Base-by-base conservation (phyloP, 1,139 yeast genomes). In the Hemisphaericaspora subhashii region DNA sequence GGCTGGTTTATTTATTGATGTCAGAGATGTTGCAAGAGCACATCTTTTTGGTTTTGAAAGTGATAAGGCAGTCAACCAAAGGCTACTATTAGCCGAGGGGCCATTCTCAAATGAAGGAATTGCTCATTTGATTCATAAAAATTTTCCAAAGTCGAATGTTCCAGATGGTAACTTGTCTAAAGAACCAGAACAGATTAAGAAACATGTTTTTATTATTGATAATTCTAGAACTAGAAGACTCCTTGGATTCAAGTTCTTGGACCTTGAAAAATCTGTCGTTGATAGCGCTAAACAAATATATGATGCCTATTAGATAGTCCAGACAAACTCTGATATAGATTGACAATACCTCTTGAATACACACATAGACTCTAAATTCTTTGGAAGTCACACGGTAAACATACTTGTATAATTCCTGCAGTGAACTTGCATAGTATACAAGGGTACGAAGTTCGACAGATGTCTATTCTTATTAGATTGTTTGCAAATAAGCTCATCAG, bases 281-380 rank as follows among this genome's bases (percentile, higher is more conserved):
- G 81, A 74, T 40, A 55, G 74, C 5, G 68, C 67, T 13, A 46
- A 52, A 7, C 81, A 75, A 53, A 57, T 70, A 13, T 47, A 32
- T 32, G 26, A 18, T 24, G 29, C 11, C 13, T 31, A 31, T 18
- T 16, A 18, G n/a, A 3, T n/a, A n/a, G n/a, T n/a, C n/a, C n/a
- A n/a, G n/a, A n/a, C n/a, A 21, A 21, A 7, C 23, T 21, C n/a
- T n/a, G n/a, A n/a, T n/a, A n/a, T n/a, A n/a, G n/a, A n/a, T n/a
- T n/a, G n/a, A n/a, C n/a, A n/a, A n/a, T n/a, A n/a, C n/a, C n/a
- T n/a, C n/a, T n/a, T n/a, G n/a, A n/a, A n/a, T n/a, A n/a, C n/a
- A n/a, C n/a, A n/a, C n/a, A n/a, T n/a, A n/a, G n/a, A n/a, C n/a
- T n/a, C n/a, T n/a, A n/a, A n/a, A n/a, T n/a, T n/a, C n/a, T n/a